These are phyloP conservation scores for Neurospora intermedia DNA, from an alignment of 495 filamentous ascomycete genomes.

Conservation along the genomic window DNA sequence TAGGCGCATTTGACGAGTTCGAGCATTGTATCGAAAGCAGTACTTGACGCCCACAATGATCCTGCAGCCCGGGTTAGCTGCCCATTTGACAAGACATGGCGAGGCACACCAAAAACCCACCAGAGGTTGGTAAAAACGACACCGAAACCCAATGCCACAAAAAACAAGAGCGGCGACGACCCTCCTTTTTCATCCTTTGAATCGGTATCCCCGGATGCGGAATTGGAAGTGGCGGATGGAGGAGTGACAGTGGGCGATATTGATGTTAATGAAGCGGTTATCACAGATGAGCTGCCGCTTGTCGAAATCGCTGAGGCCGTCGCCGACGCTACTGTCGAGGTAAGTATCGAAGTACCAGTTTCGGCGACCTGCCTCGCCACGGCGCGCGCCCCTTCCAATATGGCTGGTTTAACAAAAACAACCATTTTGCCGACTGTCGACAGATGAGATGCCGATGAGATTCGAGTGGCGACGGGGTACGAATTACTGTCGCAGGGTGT, in stretches of 20 bases:
- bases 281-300: neutral
- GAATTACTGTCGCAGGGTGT: conserved; percentile 13
- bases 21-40: conserved; percentile 95
- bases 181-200: conserved; percentile 10
- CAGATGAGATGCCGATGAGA: conserved; percentile 1
- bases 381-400: conserved; percentile 17
- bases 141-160: conserved; percentile 93
- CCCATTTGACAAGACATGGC: neutral
- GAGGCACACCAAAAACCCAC: conserved; percentile 39
- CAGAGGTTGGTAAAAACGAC: conserved; percentile 99
- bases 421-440: conserved; percentile 15
- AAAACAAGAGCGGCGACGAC: conserved; percentile 81
- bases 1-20: conserved; percentile 68
- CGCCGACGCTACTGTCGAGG: neutral
- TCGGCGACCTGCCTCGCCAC: conserved; percentile 16
- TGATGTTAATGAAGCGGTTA: neutral
- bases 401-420: conserved; percentile 13
- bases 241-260: neutral
- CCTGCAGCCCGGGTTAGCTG: conserved; percentile 45
- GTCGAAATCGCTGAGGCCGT: neutral
- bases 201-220: conserved; percentile 3
- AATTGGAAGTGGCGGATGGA: neutral
- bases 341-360: neutral
- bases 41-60: conserved; percentile 99
- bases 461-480: conserved; percentile 10